These are phyloP conservation scores for Bruguiera gymnorhiza DNA, from an alignment of 345 rosid genomes.

Conservation along the genomic window DNA sequence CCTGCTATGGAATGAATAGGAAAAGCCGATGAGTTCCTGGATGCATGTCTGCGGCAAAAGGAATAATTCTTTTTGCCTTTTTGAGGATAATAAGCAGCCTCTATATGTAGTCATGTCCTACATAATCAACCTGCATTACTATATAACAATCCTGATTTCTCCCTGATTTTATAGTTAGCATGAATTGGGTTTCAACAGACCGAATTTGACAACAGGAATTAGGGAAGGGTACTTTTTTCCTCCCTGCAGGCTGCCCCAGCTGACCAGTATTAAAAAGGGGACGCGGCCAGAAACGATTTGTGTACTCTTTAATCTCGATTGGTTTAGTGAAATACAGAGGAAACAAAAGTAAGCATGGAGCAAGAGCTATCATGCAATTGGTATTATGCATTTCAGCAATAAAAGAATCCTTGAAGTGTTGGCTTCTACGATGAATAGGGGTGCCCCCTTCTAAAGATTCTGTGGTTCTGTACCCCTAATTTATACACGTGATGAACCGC, in stretches of 20 bases:
- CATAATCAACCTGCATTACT: conserved; percentile 1
- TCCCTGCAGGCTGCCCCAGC: conserved; percentile 2
- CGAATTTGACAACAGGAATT: conserved; percentile 4
- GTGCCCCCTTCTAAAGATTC: no score
- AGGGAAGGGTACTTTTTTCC: background rate
- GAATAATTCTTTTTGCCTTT: conserved; percentile 25
- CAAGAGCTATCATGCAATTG: background rate
- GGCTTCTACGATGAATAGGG: background rate
- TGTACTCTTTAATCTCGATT: conserved; percentile 3
- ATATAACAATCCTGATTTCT: conserved; percentile 4
- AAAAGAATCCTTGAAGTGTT: background rate
- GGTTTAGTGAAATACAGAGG: background rate
- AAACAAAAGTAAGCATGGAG: no score
- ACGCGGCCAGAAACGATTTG: background rate
- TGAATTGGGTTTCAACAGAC: conserved; percentile 6
- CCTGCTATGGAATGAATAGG: conserved; percentile 38
- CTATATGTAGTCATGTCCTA: background rate
- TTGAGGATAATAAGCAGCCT: conserved; percentile 12
- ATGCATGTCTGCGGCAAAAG: conserved; percentile 27
- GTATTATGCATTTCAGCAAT: conserved; percentile 1
- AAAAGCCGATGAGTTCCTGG: conserved; percentile 39
- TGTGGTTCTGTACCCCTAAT: no score
- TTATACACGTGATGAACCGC: no score
- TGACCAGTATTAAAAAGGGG: background rate
- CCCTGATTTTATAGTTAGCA: background rate